Evolutionary conservation across 1,284 basidiomycete genomes (phyloP), one percentile per base, ranked within the genome.

Genomic region (Irpex sp.): DNA sequence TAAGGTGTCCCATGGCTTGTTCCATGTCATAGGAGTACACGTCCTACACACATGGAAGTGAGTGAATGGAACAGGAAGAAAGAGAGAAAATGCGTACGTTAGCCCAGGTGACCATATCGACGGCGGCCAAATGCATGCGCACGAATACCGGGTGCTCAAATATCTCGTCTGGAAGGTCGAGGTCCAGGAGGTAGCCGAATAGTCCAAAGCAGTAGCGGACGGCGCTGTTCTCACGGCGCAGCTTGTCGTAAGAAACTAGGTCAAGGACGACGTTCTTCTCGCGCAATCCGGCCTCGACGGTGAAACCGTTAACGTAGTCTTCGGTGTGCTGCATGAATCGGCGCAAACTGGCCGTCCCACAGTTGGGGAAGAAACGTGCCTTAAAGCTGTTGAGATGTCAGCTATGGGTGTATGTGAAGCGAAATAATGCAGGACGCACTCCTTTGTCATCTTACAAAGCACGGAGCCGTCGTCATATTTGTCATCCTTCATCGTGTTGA

Each of bases 11-110:
- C 72, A 85, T 87, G 48, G 85, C 82, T 71, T 88, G 85, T 70
- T 91, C 88, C 82, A 87, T 85, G 72, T 88, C 85, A 74, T 89
- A 91, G 6, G 87, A 89, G 69, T 89, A 89, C 11, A 89, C 76
- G 61, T 90, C 88, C 88, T 89, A 66, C 34, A 65, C 54, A 62
- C 57, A 31, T 11, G 47, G 26, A 48, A 49, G 60, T 51, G 17
- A 8, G 49, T 66, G 52, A 66, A 62, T 57, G 52, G 19, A 47
- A 13, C 55, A 49, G 37, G 9, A 47, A 48, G 19, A 3, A 47
- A 13, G 19, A 13, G 48, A 40, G 51, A 58, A 61, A 7, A 75
- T 26, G 26, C 82, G 75, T 68, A 88, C 88, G 70, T 91, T 90
- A 26, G 86, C 77, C 85, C 85, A 88, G 73, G 84, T 86, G 61